Evolutionary conservation across 345 rosid species (phyloP).

Genomic region (Atalantia buxifolia): DNA sequence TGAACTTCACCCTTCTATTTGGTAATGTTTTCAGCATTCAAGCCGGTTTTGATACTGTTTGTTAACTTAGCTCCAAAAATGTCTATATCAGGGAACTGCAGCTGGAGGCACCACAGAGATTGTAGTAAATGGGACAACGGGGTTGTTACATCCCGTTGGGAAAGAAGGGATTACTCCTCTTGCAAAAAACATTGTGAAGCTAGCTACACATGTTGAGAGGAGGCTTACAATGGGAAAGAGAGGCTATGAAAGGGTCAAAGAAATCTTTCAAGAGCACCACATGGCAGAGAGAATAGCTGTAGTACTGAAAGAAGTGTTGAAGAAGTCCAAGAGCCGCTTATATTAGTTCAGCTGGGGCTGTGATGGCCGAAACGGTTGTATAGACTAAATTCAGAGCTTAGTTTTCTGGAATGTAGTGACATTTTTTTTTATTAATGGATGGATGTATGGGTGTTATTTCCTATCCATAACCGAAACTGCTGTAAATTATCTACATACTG

Average conservation of each 20-base stretch:
- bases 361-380: neutral
- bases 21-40: neutral
- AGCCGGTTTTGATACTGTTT: neutral
- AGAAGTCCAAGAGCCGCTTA: conserved; percentile 16
- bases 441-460: neutral
- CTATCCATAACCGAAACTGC: neutral
- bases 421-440: neutral
- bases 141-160: conserved; percentile 45
- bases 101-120: conserved; percentile 56
- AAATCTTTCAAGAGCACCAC: conserved; percentile 41
- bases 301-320: conserved; percentile 36
- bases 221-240: conserved; percentile 55
- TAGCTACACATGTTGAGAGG: conserved; percentile 48
- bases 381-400: neutral
- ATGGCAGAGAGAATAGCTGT: conserved; percentile 45
- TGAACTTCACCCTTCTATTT: conserved; percentile 1
- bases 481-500: conserved; percentile 33
- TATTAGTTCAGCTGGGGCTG: neutral
- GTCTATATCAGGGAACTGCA: conserved; percentile 35
- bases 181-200: conserved; percentile 38
- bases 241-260: conserved; percentile 44
- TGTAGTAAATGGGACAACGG: conserved; percentile 47
- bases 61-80: neutral
- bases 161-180: conserved; percentile 42
- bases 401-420: neutral